Percentiles rank a stretch among this genome's conserved stretches.
These are phyloP conservation scores for Aspergillus thermomutatus DNA, from an alignment of 2,329 filamentous ascomycete species.

Conservation along the genomic window DNA sequence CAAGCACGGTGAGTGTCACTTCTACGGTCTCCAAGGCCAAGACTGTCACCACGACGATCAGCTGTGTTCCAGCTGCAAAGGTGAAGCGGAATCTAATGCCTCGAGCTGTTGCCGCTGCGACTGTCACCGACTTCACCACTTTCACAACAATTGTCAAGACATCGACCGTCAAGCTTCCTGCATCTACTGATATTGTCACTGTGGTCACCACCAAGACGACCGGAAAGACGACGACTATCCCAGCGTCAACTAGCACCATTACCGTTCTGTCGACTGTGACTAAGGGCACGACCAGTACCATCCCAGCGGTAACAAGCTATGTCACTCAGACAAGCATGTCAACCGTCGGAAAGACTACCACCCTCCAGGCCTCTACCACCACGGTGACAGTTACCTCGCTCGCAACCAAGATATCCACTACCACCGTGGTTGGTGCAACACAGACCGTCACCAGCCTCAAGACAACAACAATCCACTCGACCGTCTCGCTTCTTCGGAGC, in stretches of 20 bases:
- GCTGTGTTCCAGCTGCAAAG: background rate
- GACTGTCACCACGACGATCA: background rate
- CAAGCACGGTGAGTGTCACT: background rate
- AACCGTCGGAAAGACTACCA: constrained; percentile 20
- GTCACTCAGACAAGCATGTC: constrained; percentile 9
- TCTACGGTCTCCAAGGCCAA: background rate
- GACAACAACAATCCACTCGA: constrained; percentile 13
- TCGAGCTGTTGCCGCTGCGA: background rate
- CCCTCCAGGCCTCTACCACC: constrained; percentile 20
- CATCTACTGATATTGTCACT: constrained; percentile 17
- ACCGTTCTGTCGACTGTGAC: constrained; percentile 10
- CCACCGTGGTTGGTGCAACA: constrained; percentile 8
- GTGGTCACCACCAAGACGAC: constrained; percentile 6
- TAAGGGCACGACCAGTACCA: constrained; percentile 10
- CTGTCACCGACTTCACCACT: background rate
- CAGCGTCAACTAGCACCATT: constrained; percentile 14
- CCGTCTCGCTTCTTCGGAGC: constrained; percentile 2
- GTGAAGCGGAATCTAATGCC: background rate
- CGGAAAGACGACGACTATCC: constrained; percentile 17
- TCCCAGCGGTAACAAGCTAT: constrained; percentile 10
- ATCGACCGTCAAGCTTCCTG: background rate
- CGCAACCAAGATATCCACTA: constrained; percentile 10
- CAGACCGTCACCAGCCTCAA: constrained; percentile 11
- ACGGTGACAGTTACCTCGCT: constrained; percentile 11
- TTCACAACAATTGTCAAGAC: background rate